Evolutionary conservation across 2,329 filamentous ascomycete genomes (phyloP).

Genomic region (Balansia obtecta): DNA sequence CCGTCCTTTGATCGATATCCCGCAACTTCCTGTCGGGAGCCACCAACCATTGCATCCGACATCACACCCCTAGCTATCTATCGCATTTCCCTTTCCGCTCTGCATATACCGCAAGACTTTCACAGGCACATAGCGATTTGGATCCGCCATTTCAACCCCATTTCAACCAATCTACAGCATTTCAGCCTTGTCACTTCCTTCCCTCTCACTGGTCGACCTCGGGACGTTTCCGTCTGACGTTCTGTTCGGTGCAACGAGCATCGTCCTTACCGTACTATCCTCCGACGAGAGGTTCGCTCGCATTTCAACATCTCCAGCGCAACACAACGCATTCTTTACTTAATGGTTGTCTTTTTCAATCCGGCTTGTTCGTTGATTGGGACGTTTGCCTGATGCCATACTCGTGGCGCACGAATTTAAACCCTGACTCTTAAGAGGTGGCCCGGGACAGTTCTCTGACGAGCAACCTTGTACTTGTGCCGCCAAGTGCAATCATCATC

Average conservation of each 20-base stretch:
- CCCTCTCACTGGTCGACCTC: too few relatives aligned
- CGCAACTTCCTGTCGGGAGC: slow-evolving; percentile 2
- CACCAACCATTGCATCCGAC: slow-evolving; percentile 4
- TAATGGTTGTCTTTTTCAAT: neutral
- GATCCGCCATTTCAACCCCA: too few relatives aligned
- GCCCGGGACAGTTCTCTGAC: too few relatives aligned
- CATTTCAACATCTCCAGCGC: too few relatives aligned
- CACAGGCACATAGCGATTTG: neutral
- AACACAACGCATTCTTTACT: too few relatives aligned
- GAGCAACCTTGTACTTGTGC: neutral
- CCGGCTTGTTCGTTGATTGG: neutral
- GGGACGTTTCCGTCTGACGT: too few relatives aligned
- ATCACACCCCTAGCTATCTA: slow-evolving; percentile 4
- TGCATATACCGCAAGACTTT: neutral
- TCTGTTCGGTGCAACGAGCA: too few relatives aligned
- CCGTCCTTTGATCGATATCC: neutral
- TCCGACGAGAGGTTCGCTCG: too few relatives aligned
- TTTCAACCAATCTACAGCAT: too few relatives aligned
- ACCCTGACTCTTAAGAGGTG: neutral
- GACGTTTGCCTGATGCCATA: neutral
- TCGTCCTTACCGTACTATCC: too few relatives aligned
- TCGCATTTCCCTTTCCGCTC: neutral
- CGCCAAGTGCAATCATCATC: neutral
- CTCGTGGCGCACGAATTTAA: neutral
- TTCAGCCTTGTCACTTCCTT: too few relatives aligned